Base-by-base conservation (phyloP, 2,329 filamentous ascomycete genomes). In the Aspergillus novofumigatus region DNA sequence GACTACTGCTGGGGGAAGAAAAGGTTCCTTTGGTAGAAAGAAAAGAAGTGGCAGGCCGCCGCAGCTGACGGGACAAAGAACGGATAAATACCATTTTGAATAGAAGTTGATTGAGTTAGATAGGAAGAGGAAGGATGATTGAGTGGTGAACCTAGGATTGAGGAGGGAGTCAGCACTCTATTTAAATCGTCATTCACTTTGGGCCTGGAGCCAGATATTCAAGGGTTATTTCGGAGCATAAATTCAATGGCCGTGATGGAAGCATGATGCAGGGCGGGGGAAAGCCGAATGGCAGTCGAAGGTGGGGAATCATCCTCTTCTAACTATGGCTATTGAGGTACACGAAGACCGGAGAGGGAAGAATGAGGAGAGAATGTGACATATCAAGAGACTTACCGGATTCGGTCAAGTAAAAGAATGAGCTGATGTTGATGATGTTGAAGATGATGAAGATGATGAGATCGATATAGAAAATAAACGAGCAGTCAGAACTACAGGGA, bases 1-100 rank as follows among this genome's bases (percentile, higher is more conserved):
- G 69, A 60, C 67, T 62, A 17, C 59, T 59, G 54, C 65, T 47
- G 26, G 66, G 52, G 55, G 68, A 68, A 54, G 65, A 66, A 61
- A 77, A 73, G 65, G 76, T 69, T 70, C 61, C 58, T 55, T 59
- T 59, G 53, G 65, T 72, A 69, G 77, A 78, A 65, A 84, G 72
- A 63, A 81, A 73, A 65, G 80, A 79, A 56, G 80, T 78, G 66
- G 80, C 77, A 67, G 81, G 81, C 63, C 82, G 82, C 66, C 78
- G 78, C 61, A 85, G 67, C 58, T 72, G 78, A 73, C 83, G 81
- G 58, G 83, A 77, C 70, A 83, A 77, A 69, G 83, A 83, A 73
- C 84, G 82, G 72, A 83, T 72, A 82, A 88, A 85, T 88, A 83
- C 80, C 80, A 83, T 83, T 76, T 66, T 82, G 78, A 77, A 72